A percentile compares a stretch with the other conserved stretches of the same genome.
These are phyloP conservation scores for Periglandula ipomoeae DNA, from an alignment of 2,329 filamentous ascomycete species.

Conservation along the genomic window DNA sequence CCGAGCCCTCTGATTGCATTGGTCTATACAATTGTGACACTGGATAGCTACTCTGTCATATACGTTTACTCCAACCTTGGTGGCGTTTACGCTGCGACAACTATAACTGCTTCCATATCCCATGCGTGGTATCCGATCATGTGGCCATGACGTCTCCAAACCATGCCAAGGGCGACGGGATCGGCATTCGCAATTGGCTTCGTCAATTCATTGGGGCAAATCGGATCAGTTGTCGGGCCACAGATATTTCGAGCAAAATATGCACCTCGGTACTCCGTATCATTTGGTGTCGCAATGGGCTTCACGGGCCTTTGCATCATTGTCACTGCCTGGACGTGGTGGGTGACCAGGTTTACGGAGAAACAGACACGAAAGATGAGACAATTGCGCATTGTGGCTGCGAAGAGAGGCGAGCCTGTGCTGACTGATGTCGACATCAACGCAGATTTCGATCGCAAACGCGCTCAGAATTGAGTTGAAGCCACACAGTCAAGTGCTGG, in stretches of 20 bases:
- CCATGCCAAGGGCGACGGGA: conserved; percentile 34
- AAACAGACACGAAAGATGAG: conserved; percentile 34
- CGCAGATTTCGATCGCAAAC: background rate
- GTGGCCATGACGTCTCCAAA: conserved; percentile 43
- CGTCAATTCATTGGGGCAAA: conserved; percentile 40
- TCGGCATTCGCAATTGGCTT: conserved; percentile 42
- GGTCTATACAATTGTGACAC: conserved; percentile 33
- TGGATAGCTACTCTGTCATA: conserved; percentile 21
- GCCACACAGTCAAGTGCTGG: no score
- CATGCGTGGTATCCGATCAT: conserved; percentile 38
- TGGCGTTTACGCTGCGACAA: conserved; percentile 36
- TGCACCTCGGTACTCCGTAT: conserved; percentile 33
- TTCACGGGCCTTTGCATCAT: conserved; percentile 33
- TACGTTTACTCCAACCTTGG: conserved; percentile 35
- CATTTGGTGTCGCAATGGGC: conserved; percentile 34
- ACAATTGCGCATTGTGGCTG: conserved; percentile 29
- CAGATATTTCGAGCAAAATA: conserved; percentile 34
- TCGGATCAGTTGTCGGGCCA: conserved; percentile 37
- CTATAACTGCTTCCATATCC: conserved; percentile 33
- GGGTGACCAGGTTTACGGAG: conserved; percentile 33
- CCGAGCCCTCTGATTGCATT: conserved; percentile 35
- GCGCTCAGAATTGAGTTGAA: no score
- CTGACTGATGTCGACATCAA: conserved; percentile 28
- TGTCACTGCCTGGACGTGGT: conserved; percentile 34
- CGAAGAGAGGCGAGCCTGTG: conserved; percentile 29